phyloP scores from a whole-genome alignment of 768 basidiomycete species.

The Lanmaoa rubissima region DNA sequence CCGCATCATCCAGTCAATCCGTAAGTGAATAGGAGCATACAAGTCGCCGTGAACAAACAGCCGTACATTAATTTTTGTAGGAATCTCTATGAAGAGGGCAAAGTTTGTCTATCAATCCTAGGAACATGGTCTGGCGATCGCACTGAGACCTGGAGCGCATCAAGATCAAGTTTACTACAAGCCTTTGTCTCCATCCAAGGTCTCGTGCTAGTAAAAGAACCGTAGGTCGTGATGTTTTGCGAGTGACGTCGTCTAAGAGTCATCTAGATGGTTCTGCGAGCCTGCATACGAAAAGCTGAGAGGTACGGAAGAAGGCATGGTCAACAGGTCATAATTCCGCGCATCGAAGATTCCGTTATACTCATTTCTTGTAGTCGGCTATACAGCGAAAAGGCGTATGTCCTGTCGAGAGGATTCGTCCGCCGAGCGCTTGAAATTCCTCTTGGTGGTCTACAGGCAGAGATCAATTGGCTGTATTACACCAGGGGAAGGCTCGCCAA shows the following conservation, averaged over 20 bases:
- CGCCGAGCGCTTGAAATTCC: conserved; percentile 86
- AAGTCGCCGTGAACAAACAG: neutral
- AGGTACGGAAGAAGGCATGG: conserved; percentile 84
- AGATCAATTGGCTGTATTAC: conserved; percentile 75
- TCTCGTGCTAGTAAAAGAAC: conserved; percentile 88
- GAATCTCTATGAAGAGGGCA: conserved; percentile 93
- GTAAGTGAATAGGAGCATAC: conserved; percentile 41
- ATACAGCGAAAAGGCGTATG: conserved; percentile 92
- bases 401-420: conserved; percentile 85
- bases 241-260: conserved; percentile 1
- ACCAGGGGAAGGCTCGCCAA: conserved; percentile 61
- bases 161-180: conserved; percentile 84
- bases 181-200: conserved; percentile 94
- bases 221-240: conserved; percentile 49
- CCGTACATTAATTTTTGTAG: conserved; percentile 34
- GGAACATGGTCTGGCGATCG: conserved; percentile 92
- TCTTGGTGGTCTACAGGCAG: conserved; percentile 63
- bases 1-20: conserved; percentile 54
- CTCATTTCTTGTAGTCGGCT: conserved; percentile 57
- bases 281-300: conserved; percentile 91
- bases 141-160: conserved; percentile 83
- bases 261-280: conserved; percentile 79
- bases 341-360: neutral
- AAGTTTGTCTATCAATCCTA: conserved; percentile 88
- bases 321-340: conserved; percentile 63